phyloP scores from a whole-genome alignment of 164 flowering plant genomes.

The Malania oleifera region DNA sequence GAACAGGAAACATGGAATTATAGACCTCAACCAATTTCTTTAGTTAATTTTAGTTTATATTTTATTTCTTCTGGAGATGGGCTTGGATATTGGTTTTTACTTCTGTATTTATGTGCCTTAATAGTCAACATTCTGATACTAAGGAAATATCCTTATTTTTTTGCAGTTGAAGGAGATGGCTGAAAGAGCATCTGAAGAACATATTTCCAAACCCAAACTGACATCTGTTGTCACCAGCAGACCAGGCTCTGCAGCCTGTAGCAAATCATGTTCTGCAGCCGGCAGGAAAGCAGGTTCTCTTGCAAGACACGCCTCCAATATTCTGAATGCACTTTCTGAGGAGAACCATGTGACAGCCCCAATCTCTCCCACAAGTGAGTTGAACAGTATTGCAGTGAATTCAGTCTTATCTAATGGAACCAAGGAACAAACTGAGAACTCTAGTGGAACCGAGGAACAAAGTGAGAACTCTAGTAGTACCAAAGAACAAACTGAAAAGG shows the following conservation, averaged over 20 bases:
- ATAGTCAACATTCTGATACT: slow-evolving; percentile 8
- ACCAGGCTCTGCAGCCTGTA: neutral
- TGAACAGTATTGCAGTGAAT: slow-evolving; percentile 22
- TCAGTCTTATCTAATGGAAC: slow-evolving; percentile 27
- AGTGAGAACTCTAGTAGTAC: slow-evolving; percentile 36
- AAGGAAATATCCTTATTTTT: neutral
- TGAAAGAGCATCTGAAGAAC: slow-evolving; percentile 39
- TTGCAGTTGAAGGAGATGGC: slow-evolving; percentile 69
- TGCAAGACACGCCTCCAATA: slow-evolving; percentile 16
- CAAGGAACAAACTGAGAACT: slow-evolving; percentile 32
- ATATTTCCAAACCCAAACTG: neutral
- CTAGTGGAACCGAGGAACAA: slow-evolving; percentile 37
- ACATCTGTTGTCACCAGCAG: neutral
- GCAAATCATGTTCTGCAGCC: neutral
- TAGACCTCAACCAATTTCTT: neutral
- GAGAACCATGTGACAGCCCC: slow-evolving; percentile 29
- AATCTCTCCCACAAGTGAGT: slow-evolving; percentile 26
- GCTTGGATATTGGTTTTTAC: neutral
- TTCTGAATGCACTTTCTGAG: slow-evolving; percentile 8
- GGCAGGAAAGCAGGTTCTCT: slow-evolving; percentile 15
- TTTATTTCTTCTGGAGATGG: neutral
- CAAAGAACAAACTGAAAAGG: slow-evolving; percentile 34
- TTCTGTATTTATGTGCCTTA: no score
- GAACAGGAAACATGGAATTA: neutral
- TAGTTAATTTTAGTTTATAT: neutral